phyloP scores from a whole-genome alignment of 208 protist genomes.

The Trichomonas gallinae region DNA sequence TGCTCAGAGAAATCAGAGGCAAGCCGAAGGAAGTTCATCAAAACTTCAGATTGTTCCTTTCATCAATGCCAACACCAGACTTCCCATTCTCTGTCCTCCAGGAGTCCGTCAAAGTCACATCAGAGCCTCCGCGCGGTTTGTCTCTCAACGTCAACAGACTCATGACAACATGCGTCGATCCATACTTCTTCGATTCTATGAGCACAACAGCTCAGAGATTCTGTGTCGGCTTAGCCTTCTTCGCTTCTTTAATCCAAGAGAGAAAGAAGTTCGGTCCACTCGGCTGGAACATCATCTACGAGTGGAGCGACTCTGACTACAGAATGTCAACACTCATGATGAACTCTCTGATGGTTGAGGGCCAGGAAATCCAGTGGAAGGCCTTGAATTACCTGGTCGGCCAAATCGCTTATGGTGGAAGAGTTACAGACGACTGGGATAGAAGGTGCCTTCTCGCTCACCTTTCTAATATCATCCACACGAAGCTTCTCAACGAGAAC shows the following conservation, averaged over 20 bases:
- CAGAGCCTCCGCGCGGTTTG: conserved; percentile 74
- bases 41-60: conserved; percentile 89
- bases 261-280: conserved; percentile 73
- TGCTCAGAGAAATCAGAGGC: conserved; percentile 54
- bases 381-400: conserved; percentile 88
- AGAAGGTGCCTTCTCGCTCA: conserved; percentile 67
- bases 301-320: conserved; percentile 90
- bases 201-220: conserved; percentile 55
- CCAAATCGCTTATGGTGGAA: conserved; percentile 91
- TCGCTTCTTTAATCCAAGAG: conserved; percentile 74
- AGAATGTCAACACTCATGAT: conserved; percentile 72
- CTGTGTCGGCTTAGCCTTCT: conserved; percentile 82
- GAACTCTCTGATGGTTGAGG: conserved; percentile 75
- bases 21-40: conserved; percentile 47
- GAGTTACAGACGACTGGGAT: conserved; percentile 89
- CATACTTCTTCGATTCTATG: conserved; percentile 30
- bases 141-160: conserved; percentile 76
- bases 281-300: conserved; percentile 85
- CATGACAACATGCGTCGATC: conserved; percentile 58
- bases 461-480: conserved; percentile 62
- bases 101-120: conserved; percentile 84
- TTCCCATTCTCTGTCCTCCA: conserved; percentile 93
- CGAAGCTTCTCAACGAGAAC: conserved; percentile 62
- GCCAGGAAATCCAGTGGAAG: conserved; percentile 81
- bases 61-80: conserved; percentile 73